Base-by-base conservation (phyloP, 202 grass and related monocot genomes). In the Panicum virgatum region DNA sequence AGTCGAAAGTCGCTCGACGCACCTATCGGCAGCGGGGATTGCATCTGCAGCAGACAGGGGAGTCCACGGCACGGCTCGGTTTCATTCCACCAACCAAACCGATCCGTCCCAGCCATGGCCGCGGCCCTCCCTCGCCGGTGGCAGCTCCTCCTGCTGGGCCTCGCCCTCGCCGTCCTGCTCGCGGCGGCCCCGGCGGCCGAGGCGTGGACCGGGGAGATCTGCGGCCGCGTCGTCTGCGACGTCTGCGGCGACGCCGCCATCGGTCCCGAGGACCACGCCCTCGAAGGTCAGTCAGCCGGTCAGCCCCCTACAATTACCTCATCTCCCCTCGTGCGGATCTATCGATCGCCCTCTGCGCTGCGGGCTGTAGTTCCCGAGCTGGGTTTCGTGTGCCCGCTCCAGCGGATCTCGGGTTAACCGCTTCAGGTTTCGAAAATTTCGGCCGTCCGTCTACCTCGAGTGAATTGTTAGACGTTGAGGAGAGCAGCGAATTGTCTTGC, bases 171-270 rank as follows among this genome's bases (percentile, higher is more conserved):
- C 32, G 54, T 88, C 18, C 50, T 89, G 34, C 30, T 89, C 26
- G 16, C 45, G 12, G 69, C 56, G 12, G 64, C 67, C 18, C 58
- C 73, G 18, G 15, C 62, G 7, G 82, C 72, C 39, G 88, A 98
- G 73, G 95, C 90, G 25, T 98, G 95, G 95, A 98, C 92, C 23
- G 95, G 95, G 25, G 90, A 94, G 88, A 93, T 98, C 86, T 86
- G 86, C 54, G 95, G 95, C 69, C 84, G 85, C 44, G 95, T 98
- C 66, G 86, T 98, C 20, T 98, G 95, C 74, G 95, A 98, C 73
- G 88, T 98, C 53, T 98, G 95, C 75, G 90, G 81, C 36, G 95
- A 98, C 80, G 85, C 86, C 42, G 84, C 88, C 61, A 79, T 93
- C 79, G 95, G 95, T 18, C 90, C 92, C 27, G 95, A 98, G 80